Conservation (phyloP, 371 early-diverging fungal genomes). For the Mucor piriformis region DNA sequence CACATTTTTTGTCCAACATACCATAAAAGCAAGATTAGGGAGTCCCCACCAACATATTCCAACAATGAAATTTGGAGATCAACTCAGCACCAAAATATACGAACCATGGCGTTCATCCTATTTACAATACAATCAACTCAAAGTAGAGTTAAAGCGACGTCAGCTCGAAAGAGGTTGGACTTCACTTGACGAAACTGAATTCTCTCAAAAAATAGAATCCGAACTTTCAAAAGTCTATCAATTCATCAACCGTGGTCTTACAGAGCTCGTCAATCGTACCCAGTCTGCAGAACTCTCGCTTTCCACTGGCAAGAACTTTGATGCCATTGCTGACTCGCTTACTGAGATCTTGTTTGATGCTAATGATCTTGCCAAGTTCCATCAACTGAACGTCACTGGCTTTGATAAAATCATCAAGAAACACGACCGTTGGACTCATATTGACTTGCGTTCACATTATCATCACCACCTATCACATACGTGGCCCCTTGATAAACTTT, state of each 20-base stretch:
- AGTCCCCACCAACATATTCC: not conserved
- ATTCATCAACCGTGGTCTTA: constrained; percentile 76
- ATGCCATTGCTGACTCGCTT: constrained; percentile 68
- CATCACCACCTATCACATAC: constrained; percentile 71
- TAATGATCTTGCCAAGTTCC: constrained; percentile 89
- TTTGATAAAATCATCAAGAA: constrained; percentile 96
- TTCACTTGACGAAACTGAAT: constrained; percentile 72
- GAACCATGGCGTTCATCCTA: constrained; percentile 49
- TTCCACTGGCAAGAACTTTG: constrained; percentile 30
- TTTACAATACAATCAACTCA: constrained; percentile 42
- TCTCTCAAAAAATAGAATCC: constrained; percentile 69
- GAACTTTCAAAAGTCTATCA: constrained; percentile 85
- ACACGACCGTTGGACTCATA: constrained; percentile 91
- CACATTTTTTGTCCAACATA: too few relatives aligned
- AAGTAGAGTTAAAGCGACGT: constrained; percentile 38
- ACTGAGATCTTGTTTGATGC: constrained; percentile 79
- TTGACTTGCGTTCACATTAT: constrained; percentile 73
- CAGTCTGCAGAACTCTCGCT: constrained; percentile 70
- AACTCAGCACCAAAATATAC: constrained; percentile 36
- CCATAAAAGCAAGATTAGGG: not conserved
- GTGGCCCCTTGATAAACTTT: constrained; percentile 75
- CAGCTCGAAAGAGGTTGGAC: constrained; percentile 52
- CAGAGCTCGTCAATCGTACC: constrained; percentile 72
- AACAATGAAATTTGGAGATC: constrained; percentile 52
- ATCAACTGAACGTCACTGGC: constrained; percentile 91